Evolutionary conservation across 345 rosid species (phyloP), one percentile per base, ranked within the genome.

Genomic region (Acer campestre): DNA sequence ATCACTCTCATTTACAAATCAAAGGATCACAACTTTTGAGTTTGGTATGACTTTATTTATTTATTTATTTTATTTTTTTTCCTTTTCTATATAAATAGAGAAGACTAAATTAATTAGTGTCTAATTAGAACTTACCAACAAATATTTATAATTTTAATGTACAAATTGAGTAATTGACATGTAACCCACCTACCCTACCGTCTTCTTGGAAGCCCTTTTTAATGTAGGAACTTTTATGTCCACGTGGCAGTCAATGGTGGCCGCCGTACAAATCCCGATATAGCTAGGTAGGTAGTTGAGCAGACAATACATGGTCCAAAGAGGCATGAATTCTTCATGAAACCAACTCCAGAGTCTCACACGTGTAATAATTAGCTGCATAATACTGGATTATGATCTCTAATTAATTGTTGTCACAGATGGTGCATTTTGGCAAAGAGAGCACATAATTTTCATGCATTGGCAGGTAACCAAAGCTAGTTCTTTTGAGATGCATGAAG

Each of bases 401-500:
- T 53, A 53, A 59, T 74, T 74, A 10, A 25, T 63, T 6, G 29
- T 23, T 14, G 10, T 49, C 20, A 49, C 59, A 49, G 17, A 25
- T 44, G 59, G 42, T 23, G 59, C 59, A 12, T 40, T 73, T n/a
- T 73, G 40, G 6, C 59, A 61, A 8, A 14, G 25, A 53, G 29
- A 62, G 68, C 12, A 17, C 67, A 40, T 1, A 9, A 10, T 20
- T 10, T 75, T 64, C 25, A 75, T 29, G 49, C 17, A 31, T 12
- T 20, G 7, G 13, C 71, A n/a, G 78, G 71, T 75, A n/a, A 65
- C 71, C 78, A 12, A 75, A 75, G 22, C 4, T 18, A 44, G 40
- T 49, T 63, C 14, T 29, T 71, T 16, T 18, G 27, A 62, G 59
- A 13, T 31, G 29, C 51, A 75, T 29, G 35, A 31, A 27, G 72